Base-by-base conservation (phyloP, 106 monocot species). In the Gastrodia elata region DNA sequence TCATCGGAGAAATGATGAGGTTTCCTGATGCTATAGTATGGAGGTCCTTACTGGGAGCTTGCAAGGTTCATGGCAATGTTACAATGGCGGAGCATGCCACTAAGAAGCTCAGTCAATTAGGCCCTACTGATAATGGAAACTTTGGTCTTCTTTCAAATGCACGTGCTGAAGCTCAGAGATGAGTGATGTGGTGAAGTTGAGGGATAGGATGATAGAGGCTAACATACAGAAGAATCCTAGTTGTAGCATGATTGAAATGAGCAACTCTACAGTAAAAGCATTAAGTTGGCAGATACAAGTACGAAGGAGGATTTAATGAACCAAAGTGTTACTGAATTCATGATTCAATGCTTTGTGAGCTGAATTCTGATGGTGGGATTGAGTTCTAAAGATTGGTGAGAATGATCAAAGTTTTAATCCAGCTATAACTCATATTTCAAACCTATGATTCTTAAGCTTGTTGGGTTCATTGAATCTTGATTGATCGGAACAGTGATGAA, bases 11-110 rank as follows among this genome's bases (percentile, higher is more conserved):
- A 38, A 80, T 87, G 86, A 77, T 80, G 0, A 72, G 75, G 39
- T 39, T 0, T 2, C 80, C 83, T 26, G 77, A 83, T 73, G 72
- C 80, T 6, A 32, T 80, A 20, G 39, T 80, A 18, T 87, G 83
- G 83, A 83, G 83, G 69, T 79, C 77, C 49, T 28, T 87, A 30
- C 41, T 87, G 18, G 83, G 83, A 49, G 77, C 77, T 52, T 87
- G 83, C 67, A 80, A 81, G 28, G 39, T 65, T 27, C 83, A 87
- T 76, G 81, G 78, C 6, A 42, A 81, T 44, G 73, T 81, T 27
- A 38, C 14, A 27, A 33, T 87, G 36, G 83, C 87, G 0, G 76
- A 87, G 83, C 70, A 80, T 39, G 78, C 71, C 61, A 79, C 35
- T 39, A 75, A 69, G 37, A 78, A 81, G 43, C 78, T 81, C 28